Evolutionary conservation across 805 yeast genomes (phyloP).

Genomic region (Wickerhamia fluorescens): DNA sequence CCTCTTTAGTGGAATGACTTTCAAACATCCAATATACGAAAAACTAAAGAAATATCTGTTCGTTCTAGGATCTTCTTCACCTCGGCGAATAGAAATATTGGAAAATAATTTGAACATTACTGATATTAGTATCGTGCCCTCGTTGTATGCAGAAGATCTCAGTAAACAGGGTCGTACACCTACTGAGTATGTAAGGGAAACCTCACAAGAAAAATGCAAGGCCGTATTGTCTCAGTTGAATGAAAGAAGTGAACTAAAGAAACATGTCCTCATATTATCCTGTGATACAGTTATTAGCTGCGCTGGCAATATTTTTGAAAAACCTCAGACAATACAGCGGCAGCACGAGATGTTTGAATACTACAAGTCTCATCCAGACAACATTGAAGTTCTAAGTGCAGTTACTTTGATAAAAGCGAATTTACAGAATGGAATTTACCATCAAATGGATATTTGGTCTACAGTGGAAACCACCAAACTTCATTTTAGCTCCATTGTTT

Average conservation of each 20-base stretch:
- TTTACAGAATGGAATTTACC: no score
- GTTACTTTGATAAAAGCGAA: conserved; percentile 19
- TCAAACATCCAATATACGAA: conserved; percentile 14
- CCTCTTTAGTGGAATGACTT: conserved; percentile 1
- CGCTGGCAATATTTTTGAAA: conserved; percentile 62
- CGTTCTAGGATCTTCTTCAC: conserved; percentile 78
- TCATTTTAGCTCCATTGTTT: conserved; percentile 41
- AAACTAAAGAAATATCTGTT: conserved; percentile 24
- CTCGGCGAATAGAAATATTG: conserved; percentile 71
- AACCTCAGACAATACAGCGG: conserved; percentile 44
- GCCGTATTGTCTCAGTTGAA: no score
- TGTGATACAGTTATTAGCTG: conserved; percentile 71
- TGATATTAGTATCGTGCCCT: conserved; percentile 42
- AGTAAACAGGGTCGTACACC: conserved; percentile 45
- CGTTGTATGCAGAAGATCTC: conserved; percentile 74
- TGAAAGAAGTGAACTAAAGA: no score
- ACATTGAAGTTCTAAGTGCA: conserved; percentile 29
- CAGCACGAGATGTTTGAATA: conserved; percentile 24
- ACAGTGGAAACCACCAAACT: conserved; percentile 32
- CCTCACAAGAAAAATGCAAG: conserved; percentile 62
- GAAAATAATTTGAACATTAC: conserved; percentile 45
- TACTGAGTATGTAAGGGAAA: conserved; percentile 53
- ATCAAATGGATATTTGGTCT: conserved; percentile 4
- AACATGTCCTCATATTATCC: no score
- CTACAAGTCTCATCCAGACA: conserved; percentile 13